phyloP scores from a whole-genome alignment of 83 land plant genomes.

The Diphasiastrum complanatum region DNA sequence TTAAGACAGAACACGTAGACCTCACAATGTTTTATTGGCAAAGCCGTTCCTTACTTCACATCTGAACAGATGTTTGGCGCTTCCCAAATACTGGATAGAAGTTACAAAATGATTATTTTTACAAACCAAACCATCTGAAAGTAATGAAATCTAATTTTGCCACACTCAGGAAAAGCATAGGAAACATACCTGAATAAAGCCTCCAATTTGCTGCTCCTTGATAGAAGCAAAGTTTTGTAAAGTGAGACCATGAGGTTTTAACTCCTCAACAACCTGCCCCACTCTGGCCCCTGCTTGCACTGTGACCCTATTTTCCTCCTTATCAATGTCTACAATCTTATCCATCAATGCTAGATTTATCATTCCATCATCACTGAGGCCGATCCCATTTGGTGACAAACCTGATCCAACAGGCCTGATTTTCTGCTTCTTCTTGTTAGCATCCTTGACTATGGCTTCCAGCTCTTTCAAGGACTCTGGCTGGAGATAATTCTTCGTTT shows the following conservation, averaged over 20 bases:
- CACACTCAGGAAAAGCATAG: neutral
- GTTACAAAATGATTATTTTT: no score
- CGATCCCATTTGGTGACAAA: slow-evolving; percentile 94
- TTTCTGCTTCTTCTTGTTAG: slow-evolving; percentile 45
- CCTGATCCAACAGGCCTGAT: slow-evolving; percentile 96
- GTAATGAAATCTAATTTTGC: no score
- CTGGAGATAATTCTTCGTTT: slow-evolving; percentile 57
- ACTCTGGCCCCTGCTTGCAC: slow-evolving; percentile 91
- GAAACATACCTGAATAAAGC: slow-evolving; percentile 72
- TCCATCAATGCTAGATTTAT: slow-evolving; percentile 91
- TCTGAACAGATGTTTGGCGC: no score
- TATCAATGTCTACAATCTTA: slow-evolving; percentile 73
- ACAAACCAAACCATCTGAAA: no score
- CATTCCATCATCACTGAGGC: slow-evolving; percentile 73
- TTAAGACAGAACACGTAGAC: no score
- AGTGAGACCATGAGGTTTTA: slow-evolving; percentile 75
- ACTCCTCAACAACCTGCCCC: slow-evolving; percentile 72
- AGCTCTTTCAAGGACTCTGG: slow-evolving; percentile 70
- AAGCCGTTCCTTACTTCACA: no score
- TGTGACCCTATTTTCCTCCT: slow-evolving; percentile 52
- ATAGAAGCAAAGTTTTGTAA: slow-evolving; percentile 96
- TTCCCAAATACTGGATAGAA: no score
- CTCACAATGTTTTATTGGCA: no score
- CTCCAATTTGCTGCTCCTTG: slow-evolving; percentile 95
- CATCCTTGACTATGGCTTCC: slow-evolving; percentile 52